These are phyloP conservation scores for Colletotrichum agaves DNA, from an alignment of 2,329 filamentous ascomycete species.

Conservation along the genomic window DNA sequence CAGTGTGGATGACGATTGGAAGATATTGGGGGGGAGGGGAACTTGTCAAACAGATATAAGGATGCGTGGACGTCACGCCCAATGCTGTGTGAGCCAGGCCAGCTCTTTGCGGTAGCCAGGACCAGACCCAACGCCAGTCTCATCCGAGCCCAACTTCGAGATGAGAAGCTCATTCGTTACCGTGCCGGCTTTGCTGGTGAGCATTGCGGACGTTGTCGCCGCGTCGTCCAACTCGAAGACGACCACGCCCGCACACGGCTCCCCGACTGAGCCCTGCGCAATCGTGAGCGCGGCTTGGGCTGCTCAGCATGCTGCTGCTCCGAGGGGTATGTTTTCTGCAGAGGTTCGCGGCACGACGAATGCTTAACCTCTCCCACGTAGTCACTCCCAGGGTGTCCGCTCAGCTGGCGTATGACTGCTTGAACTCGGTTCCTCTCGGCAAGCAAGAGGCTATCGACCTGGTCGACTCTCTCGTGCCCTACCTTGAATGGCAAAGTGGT, in stretches of 20 bases:
- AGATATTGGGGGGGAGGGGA: too few relatives aligned
- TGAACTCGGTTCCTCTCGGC: constrained; percentile 53
- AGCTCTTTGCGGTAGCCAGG: background rate
- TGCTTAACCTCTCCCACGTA: background rate
- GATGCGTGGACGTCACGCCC: background rate
- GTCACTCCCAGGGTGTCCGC: constrained; percentile 45
- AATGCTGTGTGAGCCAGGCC: background rate
- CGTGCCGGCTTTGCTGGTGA: constrained; percentile 18
- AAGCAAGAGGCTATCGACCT: constrained; percentile 52
- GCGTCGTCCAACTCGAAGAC: constrained; percentile 8
- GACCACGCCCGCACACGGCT: background rate
- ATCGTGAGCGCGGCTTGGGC: constrained; percentile 21
- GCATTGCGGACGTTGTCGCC: background rate
- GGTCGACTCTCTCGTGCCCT: constrained; percentile 52
- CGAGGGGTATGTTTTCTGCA: background rate
- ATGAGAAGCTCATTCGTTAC: constrained; percentile 21
- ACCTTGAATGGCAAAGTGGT: constrained; percentile 55
- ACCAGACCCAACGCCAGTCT: background rate
- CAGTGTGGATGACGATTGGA: constrained; percentile 7
- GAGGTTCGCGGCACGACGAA: background rate
- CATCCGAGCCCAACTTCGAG: background rate
- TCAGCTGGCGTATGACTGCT: constrained; percentile 51
- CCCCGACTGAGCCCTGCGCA: constrained; percentile 25
- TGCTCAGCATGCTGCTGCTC: constrained; percentile 13
- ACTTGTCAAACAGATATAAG: constrained; percentile 2